Percentiles rank a stretch among this genome's conserved stretches.
These are phyloP conservation scores for Clitopilus hobsonii DNA, from an alignment of 768 basidiomycete species.

Conservation along the genomic window DNA sequence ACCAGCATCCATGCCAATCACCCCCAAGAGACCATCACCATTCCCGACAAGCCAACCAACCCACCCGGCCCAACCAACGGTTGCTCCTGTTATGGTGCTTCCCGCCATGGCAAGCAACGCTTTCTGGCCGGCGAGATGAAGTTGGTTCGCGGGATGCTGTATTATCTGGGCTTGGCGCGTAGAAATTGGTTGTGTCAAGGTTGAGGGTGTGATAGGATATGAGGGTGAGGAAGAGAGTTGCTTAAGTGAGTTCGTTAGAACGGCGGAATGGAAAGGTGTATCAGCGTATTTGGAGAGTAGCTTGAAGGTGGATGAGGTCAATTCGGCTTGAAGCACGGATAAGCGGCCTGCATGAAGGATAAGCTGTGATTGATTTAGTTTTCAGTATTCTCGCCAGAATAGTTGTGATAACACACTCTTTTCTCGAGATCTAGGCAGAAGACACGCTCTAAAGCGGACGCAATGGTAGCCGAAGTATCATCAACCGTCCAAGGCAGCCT, in stretches of 20 bases:
- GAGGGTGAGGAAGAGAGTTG: slow-evolving; percentile 46
- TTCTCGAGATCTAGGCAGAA: slow-evolving; percentile 48
- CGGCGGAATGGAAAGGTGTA: slow-evolving; percentile 41
- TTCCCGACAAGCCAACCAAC: slow-evolving; percentile 39
- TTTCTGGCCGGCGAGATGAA: slow-evolving; percentile 64
- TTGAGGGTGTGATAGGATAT: slow-evolving; percentile 36
- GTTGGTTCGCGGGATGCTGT: slow-evolving; percentile 46
- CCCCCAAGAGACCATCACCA: slow-evolving; percentile 32
- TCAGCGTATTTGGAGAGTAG: slow-evolving; percentile 35
- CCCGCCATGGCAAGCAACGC: slow-evolving; percentile 46
- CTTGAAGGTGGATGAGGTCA: slow-evolving; percentile 34
- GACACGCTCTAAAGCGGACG: slow-evolving; percentile 27
- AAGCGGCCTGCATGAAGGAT: slow-evolving; percentile 62
- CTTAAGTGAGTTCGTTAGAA: slow-evolving; percentile 54
- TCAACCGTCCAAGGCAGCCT: slow-evolving; percentile 40
- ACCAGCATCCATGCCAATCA: slow-evolving; percentile 42
- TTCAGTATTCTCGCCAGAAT: background rate
- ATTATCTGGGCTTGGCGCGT: slow-evolving; percentile 49
- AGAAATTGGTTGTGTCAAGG: slow-evolving; percentile 47
- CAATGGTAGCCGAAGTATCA: slow-evolving; percentile 36
- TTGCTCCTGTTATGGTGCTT: slow-evolving; percentile 43
- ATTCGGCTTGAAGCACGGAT: slow-evolving; percentile 36
- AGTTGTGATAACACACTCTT: slow-evolving; percentile 29
- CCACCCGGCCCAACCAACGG: slow-evolving; percentile 61
- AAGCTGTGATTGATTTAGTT: slow-evolving; percentile 35